A percentile compares a stretch with the other conserved stretches of the same genome.
phyloP scores from a whole-genome alignment of 441 rosid species.

The Kokia cookei region DNA sequence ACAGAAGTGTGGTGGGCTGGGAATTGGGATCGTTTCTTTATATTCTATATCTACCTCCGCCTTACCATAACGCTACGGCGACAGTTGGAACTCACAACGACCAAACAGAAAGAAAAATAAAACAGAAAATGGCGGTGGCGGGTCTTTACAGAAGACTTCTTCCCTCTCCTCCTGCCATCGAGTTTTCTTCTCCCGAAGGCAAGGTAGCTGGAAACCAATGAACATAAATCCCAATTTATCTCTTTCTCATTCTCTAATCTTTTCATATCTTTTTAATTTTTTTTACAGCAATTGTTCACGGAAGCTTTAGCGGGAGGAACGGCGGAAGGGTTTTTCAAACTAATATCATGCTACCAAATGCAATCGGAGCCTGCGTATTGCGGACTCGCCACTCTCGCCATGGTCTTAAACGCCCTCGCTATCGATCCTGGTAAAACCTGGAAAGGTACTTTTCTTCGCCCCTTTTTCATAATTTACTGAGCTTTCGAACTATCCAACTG shows the following conservation, averaged over 20 bases:
- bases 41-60: too few species aligned
- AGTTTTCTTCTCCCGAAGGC: constrained; percentile 49
- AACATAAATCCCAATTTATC: background rate
- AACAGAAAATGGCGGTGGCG: constrained; percentile 36
- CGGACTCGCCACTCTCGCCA: constrained; percentile 52
- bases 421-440: constrained; percentile 58
- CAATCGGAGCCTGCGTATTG: constrained; percentile 74
- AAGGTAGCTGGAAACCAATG: constrained; percentile 24
- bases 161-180: constrained; percentile 62
- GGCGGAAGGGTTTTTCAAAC: constrained; percentile 55
- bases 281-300: constrained; percentile 27
- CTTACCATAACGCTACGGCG: too few species aligned
- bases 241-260: too few species aligned
- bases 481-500: background rate
- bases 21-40: too few species aligned
- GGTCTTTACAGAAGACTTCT: constrained; percentile 44
- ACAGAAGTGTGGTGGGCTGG: too few species aligned
- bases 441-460: constrained; percentile 36
- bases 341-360: constrained; percentile 61
- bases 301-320: constrained; percentile 61
- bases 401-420: constrained; percentile 65
- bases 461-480: background rate
- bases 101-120: background rate
- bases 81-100: too few species aligned
- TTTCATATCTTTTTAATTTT: background rate